These are phyloP conservation scores for Hypoxylon fragiforme DNA, from an alignment of 495 filamentous ascomycete genomes.

Conservation along the genomic window DNA sequence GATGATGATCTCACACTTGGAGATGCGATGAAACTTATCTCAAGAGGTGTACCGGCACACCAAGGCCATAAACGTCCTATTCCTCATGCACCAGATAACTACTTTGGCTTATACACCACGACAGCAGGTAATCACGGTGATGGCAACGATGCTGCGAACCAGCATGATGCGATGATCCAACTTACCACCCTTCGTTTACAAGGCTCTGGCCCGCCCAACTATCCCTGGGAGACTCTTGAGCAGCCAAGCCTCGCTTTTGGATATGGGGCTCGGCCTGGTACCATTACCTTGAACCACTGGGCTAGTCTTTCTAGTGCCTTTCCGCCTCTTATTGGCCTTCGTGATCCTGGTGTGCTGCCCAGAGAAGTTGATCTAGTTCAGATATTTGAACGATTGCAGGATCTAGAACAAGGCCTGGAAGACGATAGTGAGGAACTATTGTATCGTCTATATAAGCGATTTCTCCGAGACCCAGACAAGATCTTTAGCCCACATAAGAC, in stretches of 20 bases:
- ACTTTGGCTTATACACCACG: constrained; percentile 54
- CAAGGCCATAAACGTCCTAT: constrained; percentile 51
- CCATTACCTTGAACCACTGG: constrained; percentile 64
- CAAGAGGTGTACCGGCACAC: constrained; percentile 50
- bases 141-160: constrained; percentile 48
- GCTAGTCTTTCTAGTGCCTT: constrained; percentile 53
- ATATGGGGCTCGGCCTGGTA: constrained; percentile 60
- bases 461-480: constrained; percentile 58
- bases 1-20: constrained; percentile 48
- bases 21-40: constrained; percentile 52
- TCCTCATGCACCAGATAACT: constrained; percentile 52
- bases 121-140: constrained; percentile 50
- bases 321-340: constrained; percentile 51
- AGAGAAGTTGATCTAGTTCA: constrained; percentile 55
- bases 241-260: constrained; percentile 66
- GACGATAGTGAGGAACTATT: constrained; percentile 57
- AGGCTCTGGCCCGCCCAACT: constrained; percentile 41
- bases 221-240: constrained; percentile 67
- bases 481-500: constrained; percentile 53
- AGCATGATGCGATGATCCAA: constrained; percentile 53
- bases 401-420: constrained; percentile 59
- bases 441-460: constrained; percentile 57
- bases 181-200: constrained; percentile 51
- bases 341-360: constrained; percentile 53
- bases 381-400: constrained; percentile 58